Evolutionary conservation across 208 protist genomes (phyloP), one percentile per base, ranked within the genome.

Genomic region (Kentomonas sorsogonicus): DNA sequence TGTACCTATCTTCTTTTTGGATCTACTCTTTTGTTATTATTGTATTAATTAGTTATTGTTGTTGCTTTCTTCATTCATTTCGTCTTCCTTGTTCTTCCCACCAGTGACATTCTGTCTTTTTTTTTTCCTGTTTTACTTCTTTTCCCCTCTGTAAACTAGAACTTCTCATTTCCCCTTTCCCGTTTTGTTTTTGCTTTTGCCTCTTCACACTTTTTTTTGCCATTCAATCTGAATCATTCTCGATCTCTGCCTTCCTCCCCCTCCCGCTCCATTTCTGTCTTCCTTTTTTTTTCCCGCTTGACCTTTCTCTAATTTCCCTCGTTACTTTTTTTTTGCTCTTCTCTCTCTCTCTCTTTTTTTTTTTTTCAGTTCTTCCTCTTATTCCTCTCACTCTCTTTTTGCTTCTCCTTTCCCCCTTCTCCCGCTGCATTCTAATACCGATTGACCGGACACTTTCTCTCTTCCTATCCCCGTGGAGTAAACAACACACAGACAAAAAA

Each of bases 51-150:
- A n/a, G n/a, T 22, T 44, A n/a, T 66, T 58, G 25, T 61, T 44
- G 0, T 26, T 30, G 11, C 7, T 30, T 52, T 27, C 44, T 41
- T 46, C 16, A 29, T 22, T 54, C 11, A 16, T 54, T n/a, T 39
- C 23, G 0, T 54, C 18, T 36, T 41, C 22, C 13, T 45, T 20
- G 25, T 25, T 50, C 18, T 48, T 40, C 9, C 26, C 20, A 34
- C 25, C 44, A 7, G 11, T 57, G 20, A 34, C 18, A 11, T 27
- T 55, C 43, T 61, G 22, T 39, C 25, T 68, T 36, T 68, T 30
- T 36, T 52, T 43, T 30, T 30, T 16, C 27, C 27, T 52, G 39
- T 33, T 50, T 15, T n/a, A 39, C 3, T 53, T 43, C 13, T 50
- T 29, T 69, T 48, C 60, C 11, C 39, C 26, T 48, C 30, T 9